Conservation (phyloP, 1,139 yeast species). For the Groenewaldozyma auringiensis region DNA sequence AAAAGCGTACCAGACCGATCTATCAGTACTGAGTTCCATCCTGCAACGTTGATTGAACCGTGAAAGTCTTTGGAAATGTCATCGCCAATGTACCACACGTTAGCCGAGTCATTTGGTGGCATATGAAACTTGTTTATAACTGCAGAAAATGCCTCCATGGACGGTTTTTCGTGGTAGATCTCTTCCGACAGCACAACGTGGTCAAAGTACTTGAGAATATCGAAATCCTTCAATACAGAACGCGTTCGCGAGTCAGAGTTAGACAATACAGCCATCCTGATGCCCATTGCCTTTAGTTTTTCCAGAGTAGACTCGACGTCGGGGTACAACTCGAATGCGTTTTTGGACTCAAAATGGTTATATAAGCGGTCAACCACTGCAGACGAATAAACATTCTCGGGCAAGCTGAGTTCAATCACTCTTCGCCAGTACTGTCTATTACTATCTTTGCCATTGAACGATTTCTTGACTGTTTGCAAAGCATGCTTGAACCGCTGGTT, state of each 20-base stretch:
- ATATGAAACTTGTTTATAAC: conserved; percentile 9
- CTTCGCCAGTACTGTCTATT: conserved; percentile 21
- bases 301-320: conserved; percentile 18
- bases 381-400: conserved; percentile 12
- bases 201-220: conserved; percentile 12
- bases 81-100: conserved; percentile 26
- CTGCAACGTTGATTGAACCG: conserved; percentile 20
- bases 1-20: conserved; percentile 16
- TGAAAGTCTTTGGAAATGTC: conserved; percentile 20
- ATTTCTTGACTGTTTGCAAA: conserved; percentile 11
- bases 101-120: background rate
- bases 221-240: conserved; percentile 17
- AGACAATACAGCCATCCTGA: conserved; percentile 22
- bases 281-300: conserved; percentile 7
- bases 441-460: conserved; percentile 24
- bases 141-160: conserved; percentile 15
- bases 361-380: conserved; percentile 16
- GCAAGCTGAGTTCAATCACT: conserved; percentile 17
- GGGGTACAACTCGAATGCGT: conserved; percentile 19
- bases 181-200: conserved; percentile 20
- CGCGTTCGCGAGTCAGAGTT: conserved; percentile 24
- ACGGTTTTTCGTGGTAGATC: conserved; percentile 23
- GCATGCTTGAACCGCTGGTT: conserved; percentile 14
- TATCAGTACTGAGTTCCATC: conserved; percentile 24
- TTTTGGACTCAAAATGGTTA: conserved; percentile 17